Percentiles rank a stretch among this genome's conserved stretches.
Evolutionary conservation across 108 stramenopile species (phyloP).

Genomic region (Cyclotella cryptica): DNA sequence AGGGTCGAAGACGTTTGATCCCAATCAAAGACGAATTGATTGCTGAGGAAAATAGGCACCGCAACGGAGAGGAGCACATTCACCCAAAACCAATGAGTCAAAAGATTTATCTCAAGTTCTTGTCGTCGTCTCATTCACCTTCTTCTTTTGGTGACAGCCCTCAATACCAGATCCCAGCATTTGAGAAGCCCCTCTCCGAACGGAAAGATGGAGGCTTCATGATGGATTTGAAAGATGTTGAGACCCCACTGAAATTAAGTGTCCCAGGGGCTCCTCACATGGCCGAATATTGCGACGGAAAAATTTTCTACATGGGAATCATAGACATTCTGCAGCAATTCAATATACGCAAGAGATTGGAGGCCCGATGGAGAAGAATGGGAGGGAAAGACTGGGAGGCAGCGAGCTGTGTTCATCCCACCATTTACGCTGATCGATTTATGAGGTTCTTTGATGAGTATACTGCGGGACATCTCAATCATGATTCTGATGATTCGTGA

Average conservation of each 20-base stretch:
- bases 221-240: slow-evolving; percentile 77
- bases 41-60: slow-evolving; percentile 11
- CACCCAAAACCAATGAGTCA: neutral
- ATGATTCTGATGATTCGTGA: neutral
- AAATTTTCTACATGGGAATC: slow-evolving; percentile 95
- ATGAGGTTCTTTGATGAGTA: slow-evolving; percentile 86
- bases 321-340: slow-evolving; percentile 98
- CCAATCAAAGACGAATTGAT: slow-evolving; percentile 51
- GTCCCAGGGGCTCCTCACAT: slow-evolving; percentile 59
- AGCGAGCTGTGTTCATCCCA: slow-evolving; percentile 86
- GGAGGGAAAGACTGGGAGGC: slow-evolving; percentile 63
- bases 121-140: neutral
- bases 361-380: slow-evolving; percentile 74
- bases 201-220: slow-evolving; percentile 89
- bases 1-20: slow-evolving; percentile 73
- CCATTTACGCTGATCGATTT: slow-evolving; percentile 84
- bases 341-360: slow-evolving; percentile 88
- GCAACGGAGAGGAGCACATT: neutral
- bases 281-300: slow-evolving; percentile 69
- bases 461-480: neutral
- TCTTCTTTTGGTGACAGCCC: slow-evolving; percentile 7
- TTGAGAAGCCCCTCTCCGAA: slow-evolving; percentile 74
- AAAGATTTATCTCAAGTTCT: slow-evolving; percentile 1
- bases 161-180: slow-evolving; percentile 40
- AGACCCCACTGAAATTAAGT: slow-evolving; percentile 58